Base-by-base conservation (phyloP, 306 rosid genomes). In the Cajanus cajan region DNA sequence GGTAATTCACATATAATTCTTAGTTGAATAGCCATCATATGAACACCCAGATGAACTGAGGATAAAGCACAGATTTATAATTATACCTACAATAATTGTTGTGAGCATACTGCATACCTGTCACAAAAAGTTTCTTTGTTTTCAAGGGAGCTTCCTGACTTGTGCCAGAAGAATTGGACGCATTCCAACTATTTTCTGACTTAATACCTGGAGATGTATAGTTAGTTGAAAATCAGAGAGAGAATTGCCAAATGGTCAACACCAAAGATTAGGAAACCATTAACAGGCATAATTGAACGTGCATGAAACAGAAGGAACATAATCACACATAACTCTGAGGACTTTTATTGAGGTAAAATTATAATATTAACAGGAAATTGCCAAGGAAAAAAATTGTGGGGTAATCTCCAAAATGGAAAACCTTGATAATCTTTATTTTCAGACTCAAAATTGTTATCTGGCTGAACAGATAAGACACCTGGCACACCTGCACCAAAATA, bases 371-470 rank as follows among this genome's bases (percentile, higher is more conserved):
- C 48, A 45, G 50, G n/a, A 41, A 15, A 28, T 18, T 45, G 4
- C 12, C 18, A 52, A 24, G 0, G 8, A 13, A 34, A 65, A 54
- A 74, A 31, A 66, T 12, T 25, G 31, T 36, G 39, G 54, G 12
- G 33, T 24, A 39, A 47, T 63, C 18, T 19, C 59, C 1, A 4
- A 82, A 65, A 62, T 11, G 33, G 31, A 71, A 61, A 71, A 92
- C 98, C 98, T 92, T 71, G 88, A 72, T 88, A 92, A 84, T 90
- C 88, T 74, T 94, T 94, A 76, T 80, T 88, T 70, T 88, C 89
- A 6, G 92, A 90, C 81, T 85, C 91, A 68, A 85, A 85, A 77
- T 73, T 87, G 73, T 67, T 79, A 85, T 94, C 92, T 45, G 80
- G 87, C 52, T 83, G 90, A 76, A 94, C 89, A 8, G 97, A 88